These are phyloP conservation scores for Pythium vanterpoolii DNA, from an alignment of 352 stramenopile species.

Conservation along the genomic window DNA sequence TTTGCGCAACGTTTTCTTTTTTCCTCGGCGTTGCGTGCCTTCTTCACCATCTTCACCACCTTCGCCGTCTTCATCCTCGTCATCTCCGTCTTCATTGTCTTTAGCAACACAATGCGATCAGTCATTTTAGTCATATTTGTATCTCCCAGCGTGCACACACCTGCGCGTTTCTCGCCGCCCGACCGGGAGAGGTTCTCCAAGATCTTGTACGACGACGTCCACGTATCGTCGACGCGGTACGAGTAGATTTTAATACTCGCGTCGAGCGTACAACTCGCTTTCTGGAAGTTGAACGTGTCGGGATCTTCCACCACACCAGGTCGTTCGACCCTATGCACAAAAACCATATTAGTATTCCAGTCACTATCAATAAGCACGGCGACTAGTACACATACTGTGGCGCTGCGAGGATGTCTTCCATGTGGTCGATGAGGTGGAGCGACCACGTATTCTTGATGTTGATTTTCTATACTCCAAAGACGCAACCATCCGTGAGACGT, in stretches of 20 bases:
- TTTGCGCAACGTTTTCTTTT: slow-evolving; percentile 37
- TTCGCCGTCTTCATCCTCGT: slow-evolving; percentile 23
- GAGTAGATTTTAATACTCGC: slow-evolving; percentile 99
- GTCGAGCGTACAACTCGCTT: slow-evolving; percentile 97
- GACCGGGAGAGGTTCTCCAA: slow-evolving; percentile 95
- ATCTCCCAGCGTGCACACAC: neutral
- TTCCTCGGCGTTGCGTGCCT: slow-evolving; percentile 15
- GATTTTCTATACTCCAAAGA: slow-evolving; percentile 91
- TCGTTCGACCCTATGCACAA: slow-evolving; percentile 10
- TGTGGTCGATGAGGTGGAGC: slow-evolving; percentile 96
- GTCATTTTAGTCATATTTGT: neutral
- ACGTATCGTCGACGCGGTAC: slow-evolving; percentile 97
- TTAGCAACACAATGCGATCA: neutral
- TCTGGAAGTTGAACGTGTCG: slow-evolving; percentile 95
- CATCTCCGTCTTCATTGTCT: slow-evolving; percentile 15
- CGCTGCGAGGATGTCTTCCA: slow-evolving; percentile 91
- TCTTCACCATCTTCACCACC: slow-evolving; percentile 27
- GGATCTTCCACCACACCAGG: slow-evolving; percentile 36
- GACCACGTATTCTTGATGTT: slow-evolving; percentile 97
- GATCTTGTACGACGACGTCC: slow-evolving; percentile 96
- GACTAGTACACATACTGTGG: slow-evolving; percentile 37
- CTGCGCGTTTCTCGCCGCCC: slow-evolving; percentile 49
- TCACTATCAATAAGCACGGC: neutral
- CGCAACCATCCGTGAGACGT: neutral
- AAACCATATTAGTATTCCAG: neutral